Evolutionary conservation across 768 basidiomycete genomes (phyloP).

Genomic region (Amanita pseudoporphyria): DNA sequence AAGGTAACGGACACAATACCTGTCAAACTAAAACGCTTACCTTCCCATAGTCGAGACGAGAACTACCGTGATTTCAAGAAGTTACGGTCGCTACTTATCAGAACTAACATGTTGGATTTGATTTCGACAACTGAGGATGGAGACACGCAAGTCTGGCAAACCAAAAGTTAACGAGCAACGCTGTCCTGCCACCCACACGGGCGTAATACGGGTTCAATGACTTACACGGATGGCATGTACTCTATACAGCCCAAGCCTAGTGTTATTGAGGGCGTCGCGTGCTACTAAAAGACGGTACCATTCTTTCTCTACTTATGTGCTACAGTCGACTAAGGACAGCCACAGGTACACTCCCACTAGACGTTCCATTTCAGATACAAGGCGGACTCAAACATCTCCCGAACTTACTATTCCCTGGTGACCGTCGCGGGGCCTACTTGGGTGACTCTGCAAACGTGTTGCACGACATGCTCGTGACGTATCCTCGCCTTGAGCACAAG

Average conservation of each 20-base stretch:
- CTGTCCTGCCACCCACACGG: conserved; percentile 65
- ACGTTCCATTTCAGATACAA: conserved; percentile 26
- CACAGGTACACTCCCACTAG: conserved; percentile 34
- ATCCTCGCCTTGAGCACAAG: conserved; percentile 83
- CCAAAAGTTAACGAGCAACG: no score
- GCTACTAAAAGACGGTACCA: conserved; percentile 40
- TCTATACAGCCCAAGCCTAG: conserved; percentile 44
- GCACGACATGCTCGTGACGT: conserved; percentile 95
- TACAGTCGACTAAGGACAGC: conserved; percentile 5
- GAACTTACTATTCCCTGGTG: conserved; percentile 60
- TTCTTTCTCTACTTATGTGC: conserved; percentile 10
- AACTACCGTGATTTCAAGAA: no score
- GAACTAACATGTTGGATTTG: no score
- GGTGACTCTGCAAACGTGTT: conserved; percentile 94
- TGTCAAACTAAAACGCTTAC: no score
- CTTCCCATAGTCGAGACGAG: no score
- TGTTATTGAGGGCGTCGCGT: conserved; percentile 23
- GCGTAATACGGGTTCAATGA: conserved; percentile 39
- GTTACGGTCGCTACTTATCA: no score
- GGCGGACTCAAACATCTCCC: conserved; percentile 22
- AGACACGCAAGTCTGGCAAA: no score
- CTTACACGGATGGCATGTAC: conserved; percentile 33
- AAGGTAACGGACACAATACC: no score
- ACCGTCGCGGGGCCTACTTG: conserved; percentile 89
- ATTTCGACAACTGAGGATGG: no score